Evolutionary conservation across 106 monocot species (phyloP).

Genomic region (Apostasia shenzhenica): DNA sequence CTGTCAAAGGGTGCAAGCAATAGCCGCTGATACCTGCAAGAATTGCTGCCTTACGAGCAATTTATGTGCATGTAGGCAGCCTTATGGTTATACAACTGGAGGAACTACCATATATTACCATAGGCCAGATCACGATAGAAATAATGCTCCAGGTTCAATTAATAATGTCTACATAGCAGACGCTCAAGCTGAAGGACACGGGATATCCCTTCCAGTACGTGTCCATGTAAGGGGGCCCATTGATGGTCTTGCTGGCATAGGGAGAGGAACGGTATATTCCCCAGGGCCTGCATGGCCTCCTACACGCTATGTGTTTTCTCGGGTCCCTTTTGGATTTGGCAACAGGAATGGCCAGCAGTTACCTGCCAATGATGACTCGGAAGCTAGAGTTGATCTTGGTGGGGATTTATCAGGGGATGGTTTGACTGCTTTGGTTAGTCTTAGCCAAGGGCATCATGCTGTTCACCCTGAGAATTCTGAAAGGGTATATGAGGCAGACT

Average conservation of each 20-base stretch:
- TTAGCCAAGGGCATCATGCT: constrained; percentile 56
- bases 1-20: constrained; percentile 78
- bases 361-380: constrained; percentile 75
- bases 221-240: constrained; percentile 75
- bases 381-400: constrained; percentile 62
- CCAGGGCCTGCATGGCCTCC: constrained; percentile 76
- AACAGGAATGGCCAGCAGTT: constrained; percentile 77
- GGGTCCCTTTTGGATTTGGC: constrained; percentile 75
- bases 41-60: constrained; percentile 74
- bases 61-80: constrained; percentile 76
- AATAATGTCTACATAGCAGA: constrained; percentile 69
- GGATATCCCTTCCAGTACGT: constrained; percentile 55
- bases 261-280: constrained; percentile 69
- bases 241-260: constrained; percentile 97
- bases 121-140: constrained; percentile 66
- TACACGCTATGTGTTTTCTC: constrained; percentile 91
- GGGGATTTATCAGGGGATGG: constrained; percentile 86
- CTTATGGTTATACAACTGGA: constrained; percentile 66
- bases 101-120: constrained; percentile 30
- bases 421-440: constrained; percentile 82
- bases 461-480: constrained; percentile 52
- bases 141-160: constrained; percentile 28
- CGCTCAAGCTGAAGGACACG: constrained; percentile 68
- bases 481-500: constrained; percentile 40
- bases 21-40: constrained; percentile 80